Percentiles rank a stretch among this genome's conserved stretches.
These are phyloP conservation scores for Didymosphaeria variabile DNA, from an alignment of 2,329 filamentous ascomycete genomes.

Conservation along the genomic window DNA sequence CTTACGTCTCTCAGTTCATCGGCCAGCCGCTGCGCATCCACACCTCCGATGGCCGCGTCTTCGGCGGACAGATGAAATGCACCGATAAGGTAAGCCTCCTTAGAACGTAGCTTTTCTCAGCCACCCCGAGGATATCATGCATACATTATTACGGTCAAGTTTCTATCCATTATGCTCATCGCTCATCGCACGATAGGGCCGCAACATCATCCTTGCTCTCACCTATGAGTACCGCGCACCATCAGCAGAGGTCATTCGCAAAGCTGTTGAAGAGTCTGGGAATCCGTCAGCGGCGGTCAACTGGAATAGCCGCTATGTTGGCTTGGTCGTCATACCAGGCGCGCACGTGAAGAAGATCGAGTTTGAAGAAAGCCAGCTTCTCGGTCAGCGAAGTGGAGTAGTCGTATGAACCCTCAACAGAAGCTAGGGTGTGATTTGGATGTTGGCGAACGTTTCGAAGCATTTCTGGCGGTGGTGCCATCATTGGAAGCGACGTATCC, in stretches of 20 bases:
- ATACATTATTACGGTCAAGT: not conserved
- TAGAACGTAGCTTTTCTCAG: not conserved
- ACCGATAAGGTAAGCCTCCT: constrained; percentile 78
- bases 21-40: constrained; percentile 82
- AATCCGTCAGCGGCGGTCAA: constrained; percentile 65
- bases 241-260: constrained; percentile 53
- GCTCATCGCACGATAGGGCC: constrained; percentile 66
- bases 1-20: constrained; percentile 72
- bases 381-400: constrained; percentile 34
- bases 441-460: not conserved
- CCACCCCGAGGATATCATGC: not conserved
- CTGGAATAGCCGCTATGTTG: constrained; percentile 86
- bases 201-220: constrained; percentile 84
- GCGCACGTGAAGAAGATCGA: constrained; percentile 88
- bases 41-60: constrained; percentile 85
- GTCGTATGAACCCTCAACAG: constrained; percentile 27
- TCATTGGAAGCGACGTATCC: too few species aligned
- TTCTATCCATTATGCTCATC: not conserved
- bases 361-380: constrained; percentile 69
- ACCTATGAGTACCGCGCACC: constrained; percentile 91
- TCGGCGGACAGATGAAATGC: constrained; percentile 91
- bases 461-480: too few species aligned
- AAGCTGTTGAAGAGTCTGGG: constrained; percentile 41
- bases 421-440: not conserved
- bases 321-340: constrained; percentile 88